A percentile compares a stretch with the other conserved stretches of the same genome.
These are phyloP conservation scores for Carex kokanica DNA, from an alignment of 176 grass and related monocot species.

Conservation along the genomic window DNA sequence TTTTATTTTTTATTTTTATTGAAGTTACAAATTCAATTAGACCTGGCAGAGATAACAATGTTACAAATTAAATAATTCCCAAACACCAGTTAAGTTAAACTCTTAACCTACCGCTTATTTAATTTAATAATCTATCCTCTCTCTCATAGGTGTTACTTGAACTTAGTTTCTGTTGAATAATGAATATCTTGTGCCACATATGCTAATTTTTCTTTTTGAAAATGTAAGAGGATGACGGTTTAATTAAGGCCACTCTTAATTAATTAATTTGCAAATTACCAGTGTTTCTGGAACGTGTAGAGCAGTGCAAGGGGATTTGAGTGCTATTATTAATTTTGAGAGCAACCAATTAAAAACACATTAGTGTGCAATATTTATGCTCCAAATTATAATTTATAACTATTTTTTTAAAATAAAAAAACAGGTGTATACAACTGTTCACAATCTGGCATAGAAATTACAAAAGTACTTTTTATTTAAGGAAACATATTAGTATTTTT, in stretches of 20 bases:
- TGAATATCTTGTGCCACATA: background rate
- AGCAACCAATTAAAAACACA: background rate
- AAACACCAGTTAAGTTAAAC: background rate
- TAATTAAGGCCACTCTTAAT: background rate
- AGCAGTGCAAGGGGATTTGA: background rate
- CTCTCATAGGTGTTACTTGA: background rate
- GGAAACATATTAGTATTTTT: background rate
- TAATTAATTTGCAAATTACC: background rate
- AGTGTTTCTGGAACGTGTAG: background rate
- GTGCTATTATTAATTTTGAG: background rate
- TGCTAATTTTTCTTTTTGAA: background rate
- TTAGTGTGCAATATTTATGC: background rate
- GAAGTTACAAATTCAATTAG: background rate
- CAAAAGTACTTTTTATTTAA: background rate
- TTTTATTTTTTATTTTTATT: background rate
- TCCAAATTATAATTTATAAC: background rate
- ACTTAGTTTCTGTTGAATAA: background rate
- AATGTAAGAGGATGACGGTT: background rate
- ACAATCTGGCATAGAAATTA: background rate
- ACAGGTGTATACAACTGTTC: slow-evolving; percentile 1
- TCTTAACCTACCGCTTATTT: background rate
- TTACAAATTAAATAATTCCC: background rate
- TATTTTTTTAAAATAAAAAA: background rate
- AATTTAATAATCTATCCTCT: background rate
- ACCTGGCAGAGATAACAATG: background rate